These are phyloP conservation scores for Penicillium dipodomyicola DNA, from an alignment of 495 filamentous ascomycete species.

Conservation along the genomic window DNA sequence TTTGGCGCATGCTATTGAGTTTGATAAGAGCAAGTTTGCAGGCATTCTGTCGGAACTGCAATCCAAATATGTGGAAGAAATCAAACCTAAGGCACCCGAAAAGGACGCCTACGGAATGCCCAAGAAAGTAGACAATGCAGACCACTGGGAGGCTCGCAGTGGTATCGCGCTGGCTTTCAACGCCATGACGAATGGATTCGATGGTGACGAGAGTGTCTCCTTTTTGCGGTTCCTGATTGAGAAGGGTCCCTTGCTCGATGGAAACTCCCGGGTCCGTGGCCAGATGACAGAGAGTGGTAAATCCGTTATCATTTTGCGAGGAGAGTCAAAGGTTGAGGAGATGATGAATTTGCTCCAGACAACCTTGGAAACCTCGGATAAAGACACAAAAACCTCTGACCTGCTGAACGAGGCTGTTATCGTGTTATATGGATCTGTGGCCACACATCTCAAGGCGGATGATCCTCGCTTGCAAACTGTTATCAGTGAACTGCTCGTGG, in stretches of 20 bases:
- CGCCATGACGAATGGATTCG: slow-evolving; percentile 68
- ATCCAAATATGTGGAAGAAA: slow-evolving; percentile 67
- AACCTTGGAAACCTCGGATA: slow-evolving; percentile 77
- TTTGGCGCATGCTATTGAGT: slow-evolving; percentile 66
- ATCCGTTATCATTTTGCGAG: slow-evolving; percentile 72
- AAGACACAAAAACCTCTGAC: slow-evolving; percentile 73
- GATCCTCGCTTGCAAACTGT: slow-evolving; percentile 83
- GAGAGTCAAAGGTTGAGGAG: slow-evolving; percentile 75
- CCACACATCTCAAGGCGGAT: slow-evolving; percentile 77
- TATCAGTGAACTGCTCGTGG: slow-evolving; percentile 75
- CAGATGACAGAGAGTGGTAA: slow-evolving; percentile 95
- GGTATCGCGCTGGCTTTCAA: slow-evolving; percentile 85
- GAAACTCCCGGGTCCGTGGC: slow-evolving; percentile 68
- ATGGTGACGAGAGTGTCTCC: slow-evolving; percentile 62
- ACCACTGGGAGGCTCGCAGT: slow-evolving; percentile 87
- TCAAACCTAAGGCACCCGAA: slow-evolving; percentile 75
- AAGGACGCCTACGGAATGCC: slow-evolving; percentile 93
- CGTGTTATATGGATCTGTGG: slow-evolving; percentile 91
- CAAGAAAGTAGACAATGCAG: slow-evolving; percentile 73
- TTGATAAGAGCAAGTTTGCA: slow-evolving; percentile 54
- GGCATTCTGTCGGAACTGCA: slow-evolving; percentile 62
- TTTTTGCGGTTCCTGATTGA: slow-evolving; percentile 86
- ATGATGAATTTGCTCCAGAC: slow-evolving; percentile 89
- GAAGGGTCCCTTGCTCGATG: slow-evolving; percentile 77
- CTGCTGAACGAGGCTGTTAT: slow-evolving; percentile 94